Evolutionary conservation across 2,329 filamentous ascomycete genomes (phyloP).

Genomic region (Penicillium sp.): DNA sequence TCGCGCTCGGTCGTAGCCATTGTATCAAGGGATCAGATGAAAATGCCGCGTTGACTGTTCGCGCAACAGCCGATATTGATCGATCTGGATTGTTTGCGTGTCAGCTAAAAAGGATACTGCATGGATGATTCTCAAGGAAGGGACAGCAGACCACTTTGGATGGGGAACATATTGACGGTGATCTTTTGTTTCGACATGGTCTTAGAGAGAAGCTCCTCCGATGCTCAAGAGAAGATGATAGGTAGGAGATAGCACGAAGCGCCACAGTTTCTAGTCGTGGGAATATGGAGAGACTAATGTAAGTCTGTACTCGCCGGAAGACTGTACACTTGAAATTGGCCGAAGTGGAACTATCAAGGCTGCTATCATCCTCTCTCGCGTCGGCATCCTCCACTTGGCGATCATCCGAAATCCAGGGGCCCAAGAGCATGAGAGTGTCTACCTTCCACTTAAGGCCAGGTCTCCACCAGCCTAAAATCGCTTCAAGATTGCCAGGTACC

Average conservation of each 20-base stretch:
- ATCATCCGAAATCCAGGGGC: background rate
- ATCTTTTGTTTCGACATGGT: slow-evolving; percentile 7
- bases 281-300: background rate
- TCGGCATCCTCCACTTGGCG: slow-evolving; percentile 2
- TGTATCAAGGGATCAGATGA: slow-evolving; percentile 35
- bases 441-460: background rate
- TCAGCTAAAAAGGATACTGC: background rate
- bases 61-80: slow-evolving; percentile 23
- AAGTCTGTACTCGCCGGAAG: background rate
- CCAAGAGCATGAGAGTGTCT: background rate
- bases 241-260: background rate
- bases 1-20: slow-evolving; percentile 34
- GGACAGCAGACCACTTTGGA: slow-evolving; percentile 10
- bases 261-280: background rate
- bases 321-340: background rate
- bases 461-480: background rate
- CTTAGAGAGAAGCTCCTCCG: background rate
- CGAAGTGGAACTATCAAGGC: background rate
- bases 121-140: background rate
- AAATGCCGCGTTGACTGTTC: slow-evolving; percentile 34
- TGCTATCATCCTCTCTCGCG: background rate
- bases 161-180: background rate
- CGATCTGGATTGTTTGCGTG: slow-evolving; percentile 18
- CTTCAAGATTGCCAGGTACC: background rate
- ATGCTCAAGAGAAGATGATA: background rate